Base-by-base conservation (phyloP, 73 alveolate genomes). In the Paramecium octaurelia region DNA sequence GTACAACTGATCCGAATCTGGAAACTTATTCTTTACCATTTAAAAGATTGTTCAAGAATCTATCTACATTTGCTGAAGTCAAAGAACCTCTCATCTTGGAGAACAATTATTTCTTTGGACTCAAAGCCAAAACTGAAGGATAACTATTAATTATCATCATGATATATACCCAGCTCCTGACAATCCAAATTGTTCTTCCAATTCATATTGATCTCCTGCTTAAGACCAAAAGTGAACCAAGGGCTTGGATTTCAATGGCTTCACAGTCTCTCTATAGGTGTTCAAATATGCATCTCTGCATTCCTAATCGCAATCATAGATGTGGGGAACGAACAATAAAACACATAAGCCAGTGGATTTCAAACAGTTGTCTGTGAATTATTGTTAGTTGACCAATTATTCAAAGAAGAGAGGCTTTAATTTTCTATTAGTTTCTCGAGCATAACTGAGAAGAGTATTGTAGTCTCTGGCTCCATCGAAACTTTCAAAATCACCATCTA, bases 71-170 rank as follows among this genome's bases (percentile, higher is more conserved):
- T 23, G 88, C 23, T 27, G 18, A 42, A 58, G 64, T 91, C 16
- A 91, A 42, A 5, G 94, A 34, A 43, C 93, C 93, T 23, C 87
- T 91, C 95, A 84, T 84, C 6, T 48, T 69, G 0, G 93, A 86
- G 31, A n/a, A 83, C 20, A 69, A 23, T 42, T 20, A 80, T 57
- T 91, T 91, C 76, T 70, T 59, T 9, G 84, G 80, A 80, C 93
- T 91, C 18, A 95, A 44, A 6, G 99, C 99, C 48, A 96, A 85
- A 4, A 96, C 96, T 64, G 99, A 98, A 44, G 99, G 99, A 94
- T 95, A 97, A 12, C 99, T 98, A 50, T 93, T 93, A 16, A 97
- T 14, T 14, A 34, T 31, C 4, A 14, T 3, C 16, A 29, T 35
- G 35, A 4, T 12, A 12, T 20, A 8, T 95, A 98, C 57, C 99